Evolutionary conservation across 2,329 filamentous ascomycete species (phyloP), one percentile per base, ranked within the genome.

Genomic region (Alternaria tenuissima): DNA sequence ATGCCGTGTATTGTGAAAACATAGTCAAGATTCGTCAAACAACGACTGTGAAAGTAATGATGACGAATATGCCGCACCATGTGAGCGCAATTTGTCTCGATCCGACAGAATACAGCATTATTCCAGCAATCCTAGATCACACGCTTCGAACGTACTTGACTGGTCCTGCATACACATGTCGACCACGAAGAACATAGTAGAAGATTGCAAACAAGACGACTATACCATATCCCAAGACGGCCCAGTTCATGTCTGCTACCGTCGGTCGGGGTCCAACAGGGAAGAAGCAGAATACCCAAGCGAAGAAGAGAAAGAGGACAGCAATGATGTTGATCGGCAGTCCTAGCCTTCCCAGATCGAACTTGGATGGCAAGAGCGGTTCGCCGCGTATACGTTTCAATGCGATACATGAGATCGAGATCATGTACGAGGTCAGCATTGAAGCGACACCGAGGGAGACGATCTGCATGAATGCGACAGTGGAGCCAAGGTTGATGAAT

Each of bases 231-330:
- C 83, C 81, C 3, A 73, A 67, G 24, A 77, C 66, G 30, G 75
- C 77, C 81, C 81, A 84, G 57, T 84, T 83, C 81, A 84, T 83
- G 7, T 74, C 79, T 26, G 64, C 82, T 79, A 46, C 69, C 65
- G 55, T 78, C 75, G 67, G 83, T 79, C 73, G 82, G 1, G 69
- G 65, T 8, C 18, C 55, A 26, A 66, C 51, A 0, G 81, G 81
- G 48, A 83, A 83, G 55, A 83, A 83, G 0, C 73, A 70, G 52
- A 83, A 81, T 2, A 82, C 54, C 52, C 81, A 82, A 3, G 79
- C 59, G 0, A 81, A 77, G 2, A 77, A 30, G 7, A 83, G 59
- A 55, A 81, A 83, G 0, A 71, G 41, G 16, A 83, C 63, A 1
- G 80, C 70, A 18, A 76, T 69, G 12, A 80, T 65, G 53, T 83